Conservation (phyloP, 176 grass and related monocot genomes). For the Oryza rufipogon region DNA sequence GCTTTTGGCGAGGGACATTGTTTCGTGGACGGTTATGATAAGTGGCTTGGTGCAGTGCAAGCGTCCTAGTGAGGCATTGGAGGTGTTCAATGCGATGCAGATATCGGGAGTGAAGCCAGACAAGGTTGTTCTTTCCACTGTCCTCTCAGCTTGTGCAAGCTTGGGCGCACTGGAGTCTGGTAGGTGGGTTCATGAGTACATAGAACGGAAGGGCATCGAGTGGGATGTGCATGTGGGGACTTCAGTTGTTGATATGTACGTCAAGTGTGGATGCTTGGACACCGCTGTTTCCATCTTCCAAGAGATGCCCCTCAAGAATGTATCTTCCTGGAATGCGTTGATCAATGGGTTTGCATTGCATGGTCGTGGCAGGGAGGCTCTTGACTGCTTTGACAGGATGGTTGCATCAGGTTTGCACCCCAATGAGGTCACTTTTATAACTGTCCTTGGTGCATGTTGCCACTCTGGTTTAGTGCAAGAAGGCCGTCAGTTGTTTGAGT, state of each 20-base stretch:
- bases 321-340: slow-evolving; percentile 59
- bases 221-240: slow-evolving; percentile 66
- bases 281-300: slow-evolving; percentile 42
- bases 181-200: slow-evolving; percentile 58
- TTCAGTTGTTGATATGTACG: slow-evolving; percentile 52
- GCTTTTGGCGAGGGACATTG: slow-evolving; percentile 39
- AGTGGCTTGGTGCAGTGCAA: slow-evolving; percentile 60
- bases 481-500: slow-evolving; percentile 39
- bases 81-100: slow-evolving; percentile 52
- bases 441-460: slow-evolving; percentile 49
- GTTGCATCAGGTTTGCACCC: slow-evolving; percentile 31
- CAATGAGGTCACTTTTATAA: slow-evolving; percentile 54
- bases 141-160: slow-evolving; percentile 55
- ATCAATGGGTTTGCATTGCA: slow-evolving; percentile 52
- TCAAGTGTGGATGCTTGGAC: slow-evolving; percentile 52
- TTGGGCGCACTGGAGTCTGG: slow-evolving; percentile 44
- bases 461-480: slow-evolving; percentile 54
- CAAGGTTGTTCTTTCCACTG: slow-evolving; percentile 48
- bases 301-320: slow-evolving; percentile 51
- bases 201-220: slow-evolving; percentile 45
- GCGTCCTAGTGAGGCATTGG: slow-evolving; percentile 36
- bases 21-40: slow-evolving; percentile 56
- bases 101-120: slow-evolving; percentile 44
- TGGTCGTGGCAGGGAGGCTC: slow-evolving; percentile 38
- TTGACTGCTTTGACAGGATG: slow-evolving; percentile 51